Evolutionary conservation across 2,329 filamentous ascomycete genomes (phyloP), one percentile per base, ranked within the genome.

Genomic region (Ophiostoma pallidulum): DNA sequence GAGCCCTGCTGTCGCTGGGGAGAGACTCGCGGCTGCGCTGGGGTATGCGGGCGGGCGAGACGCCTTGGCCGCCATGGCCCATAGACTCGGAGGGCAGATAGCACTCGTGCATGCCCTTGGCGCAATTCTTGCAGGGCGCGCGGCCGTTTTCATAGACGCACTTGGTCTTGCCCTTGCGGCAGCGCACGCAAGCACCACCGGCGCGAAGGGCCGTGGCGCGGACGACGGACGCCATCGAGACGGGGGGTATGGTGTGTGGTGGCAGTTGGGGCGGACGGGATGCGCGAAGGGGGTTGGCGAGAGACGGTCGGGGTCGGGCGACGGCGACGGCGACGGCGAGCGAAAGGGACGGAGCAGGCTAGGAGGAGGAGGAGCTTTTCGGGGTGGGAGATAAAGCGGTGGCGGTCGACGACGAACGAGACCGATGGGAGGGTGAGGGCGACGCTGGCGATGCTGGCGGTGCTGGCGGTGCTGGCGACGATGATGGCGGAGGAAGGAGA

Each of bases 81-180:
- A 77, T 73, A 51, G 70, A 75, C 64, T 79, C 76, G 26, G 75
- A 78, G 33, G 76, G 76, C 18, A 80, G 64, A 60, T 79, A 80
- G 64, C 76, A 80, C 48, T 79, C 75, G 61, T 80, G 76, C 73
- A 78, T 74, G 51, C 76, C 76, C 62, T 80, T 80, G 41, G 74
- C 73, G 63, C 76, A 80, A 63, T 80, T 80, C 60, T 77, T 76
- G 66, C 76, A 80, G 12, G 76, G 76, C n/a, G 75, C 73, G 59
- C 74, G 69, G 44, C 75, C 75, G 56, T 77, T 78, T 53, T 79
- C 76, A 64, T 80, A 80, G 57, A 79, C 75, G 53, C 76, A 80
- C 58, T 78, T 79, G 45, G 76, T 80, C 63, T 80, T 80, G 64
- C 76, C 76, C 60, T 79, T 80, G 61, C 76, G 74, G 63, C 76